Percentiles rank a stretch among this genome's conserved stretches.
phyloP scores from a whole-genome alignment of 169 alveolate species.

The Plasmodium sp. region DNA sequence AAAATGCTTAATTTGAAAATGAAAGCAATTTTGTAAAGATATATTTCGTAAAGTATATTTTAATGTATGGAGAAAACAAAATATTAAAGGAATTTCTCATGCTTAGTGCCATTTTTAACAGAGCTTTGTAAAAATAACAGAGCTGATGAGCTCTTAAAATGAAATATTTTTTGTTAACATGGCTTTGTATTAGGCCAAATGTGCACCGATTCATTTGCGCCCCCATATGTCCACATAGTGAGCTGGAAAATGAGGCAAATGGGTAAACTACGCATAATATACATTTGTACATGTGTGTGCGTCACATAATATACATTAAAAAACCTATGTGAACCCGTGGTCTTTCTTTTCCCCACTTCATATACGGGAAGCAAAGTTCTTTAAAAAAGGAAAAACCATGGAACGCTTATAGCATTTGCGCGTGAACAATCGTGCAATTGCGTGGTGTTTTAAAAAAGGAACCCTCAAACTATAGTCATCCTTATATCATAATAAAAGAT shows the following conservation, averaged over 20 bases:
- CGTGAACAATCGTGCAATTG: not conserved
- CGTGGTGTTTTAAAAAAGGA: not conserved
- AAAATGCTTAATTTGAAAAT: too few relatives aligned
- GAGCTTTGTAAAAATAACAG: too few relatives aligned
- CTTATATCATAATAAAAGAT: too few relatives aligned
- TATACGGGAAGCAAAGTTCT: too few relatives aligned
- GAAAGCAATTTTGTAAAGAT: too few relatives aligned
- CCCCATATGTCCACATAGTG: not conserved
- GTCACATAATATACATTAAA: not conserved
- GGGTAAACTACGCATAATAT: not conserved
- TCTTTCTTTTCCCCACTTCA: not conserved
- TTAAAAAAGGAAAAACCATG: not conserved
- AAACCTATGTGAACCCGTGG: too few relatives aligned
- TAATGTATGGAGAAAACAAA: too few relatives aligned
- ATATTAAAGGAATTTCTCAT: too few relatives aligned
- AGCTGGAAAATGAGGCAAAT: not conserved
- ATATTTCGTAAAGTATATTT: too few relatives aligned
- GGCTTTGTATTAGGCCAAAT: not conserved
- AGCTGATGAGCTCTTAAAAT: not conserved
- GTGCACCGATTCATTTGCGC: not conserved
- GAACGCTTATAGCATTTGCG: not conserved
- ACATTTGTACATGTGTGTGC: not conserved
- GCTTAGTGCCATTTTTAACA: too few relatives aligned
- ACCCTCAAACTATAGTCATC: not conserved
- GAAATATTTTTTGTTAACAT: not conserved